Conservation (phyloP, 2,329 filamentous ascomycete genomes). For the Aureobasidium sp. region DNA sequence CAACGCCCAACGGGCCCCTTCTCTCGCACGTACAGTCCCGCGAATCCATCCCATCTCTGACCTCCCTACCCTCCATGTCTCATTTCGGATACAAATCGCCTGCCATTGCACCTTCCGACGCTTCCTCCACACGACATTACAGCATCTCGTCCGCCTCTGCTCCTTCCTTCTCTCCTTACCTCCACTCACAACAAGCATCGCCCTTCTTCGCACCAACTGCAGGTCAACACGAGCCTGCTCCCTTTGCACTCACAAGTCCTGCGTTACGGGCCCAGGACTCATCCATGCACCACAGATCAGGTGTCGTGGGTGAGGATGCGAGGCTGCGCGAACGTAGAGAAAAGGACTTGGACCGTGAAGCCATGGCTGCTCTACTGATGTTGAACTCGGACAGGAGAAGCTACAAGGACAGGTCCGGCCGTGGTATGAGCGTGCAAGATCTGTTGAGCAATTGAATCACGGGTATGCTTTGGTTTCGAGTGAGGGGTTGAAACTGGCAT, state of each 20-base stretch:
- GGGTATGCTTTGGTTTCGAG: neutral
- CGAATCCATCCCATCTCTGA: conserved; percentile 5
- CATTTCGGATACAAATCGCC: conserved; percentile 25
- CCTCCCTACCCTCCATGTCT: conserved; percentile 8
- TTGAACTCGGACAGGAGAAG: conserved; percentile 47
- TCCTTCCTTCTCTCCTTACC: conserved; percentile 26
- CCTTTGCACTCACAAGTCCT: conserved; percentile 25
- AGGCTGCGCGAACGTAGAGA: conserved; percentile 14
- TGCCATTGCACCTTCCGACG: conserved; percentile 29
- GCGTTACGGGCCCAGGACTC: conserved; percentile 24
- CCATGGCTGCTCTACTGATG: conserved; percentile 80
- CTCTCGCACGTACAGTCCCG: conserved; percentile 14
- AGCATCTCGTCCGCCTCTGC: conserved; percentile 31
- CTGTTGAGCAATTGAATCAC: conserved; percentile 29
- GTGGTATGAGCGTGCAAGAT: conserved; percentile 40
- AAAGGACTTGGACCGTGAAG: conserved; percentile 53
- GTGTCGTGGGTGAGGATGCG: neutral
- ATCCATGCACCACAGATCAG: neutral
- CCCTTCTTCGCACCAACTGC: conserved; percentile 48
- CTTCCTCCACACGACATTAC: conserved; percentile 30
- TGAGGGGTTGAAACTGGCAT: neutral
- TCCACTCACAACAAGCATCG: conserved; percentile 44
- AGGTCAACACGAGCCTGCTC: conserved; percentile 16
- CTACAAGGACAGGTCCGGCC: conserved; percentile 17
- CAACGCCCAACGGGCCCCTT: conserved; percentile 16